Evolutionary conservation across 1,139 yeast genomes (phyloP).

Genomic region (Debaryomycetaceae sp.): DNA sequence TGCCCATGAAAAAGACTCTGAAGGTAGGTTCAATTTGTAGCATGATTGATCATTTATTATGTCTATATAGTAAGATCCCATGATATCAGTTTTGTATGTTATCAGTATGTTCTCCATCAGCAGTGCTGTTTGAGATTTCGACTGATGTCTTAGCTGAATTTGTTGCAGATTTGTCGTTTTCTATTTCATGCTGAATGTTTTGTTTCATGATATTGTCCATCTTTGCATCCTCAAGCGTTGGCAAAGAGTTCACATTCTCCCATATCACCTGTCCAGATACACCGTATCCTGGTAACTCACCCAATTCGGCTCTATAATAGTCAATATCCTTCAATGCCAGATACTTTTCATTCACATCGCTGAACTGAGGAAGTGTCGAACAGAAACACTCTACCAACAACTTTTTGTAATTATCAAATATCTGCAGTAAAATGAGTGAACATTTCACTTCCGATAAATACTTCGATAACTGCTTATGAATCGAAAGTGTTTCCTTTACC

Average conservation of each 20-base stretch:
- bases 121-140: background rate
- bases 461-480: conserved; percentile 56
- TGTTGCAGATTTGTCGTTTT: conserved; percentile 5
- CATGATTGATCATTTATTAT: background rate
- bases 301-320: conserved; percentile 58
- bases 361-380: conserved; percentile 48
- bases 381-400: conserved; percentile 53
- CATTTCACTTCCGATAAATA: conserved; percentile 55
- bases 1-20: conserved; percentile 42
- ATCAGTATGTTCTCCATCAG: background rate
- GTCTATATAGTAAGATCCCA: background rate
- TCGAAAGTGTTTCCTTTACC: conserved; percentile 64
- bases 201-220: conserved; percentile 48
- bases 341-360: conserved; percentile 52
- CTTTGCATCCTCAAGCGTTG: conserved; percentile 46
- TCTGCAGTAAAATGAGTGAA: conserved; percentile 48
- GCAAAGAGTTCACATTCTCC: conserved; percentile 59
- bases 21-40: conserved; percentile 44
- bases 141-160: background rate
- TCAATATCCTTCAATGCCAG: conserved; percentile 59
- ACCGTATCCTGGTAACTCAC: conserved; percentile 61
- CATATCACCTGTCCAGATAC: conserved; percentile 63
- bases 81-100: background rate
- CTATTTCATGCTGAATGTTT: conserved; percentile 28
- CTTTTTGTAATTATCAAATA: conserved; percentile 59